Conservation (phyloP, 192 early-diverging fungal genomes). For the Thamnidium elegans region DNA sequence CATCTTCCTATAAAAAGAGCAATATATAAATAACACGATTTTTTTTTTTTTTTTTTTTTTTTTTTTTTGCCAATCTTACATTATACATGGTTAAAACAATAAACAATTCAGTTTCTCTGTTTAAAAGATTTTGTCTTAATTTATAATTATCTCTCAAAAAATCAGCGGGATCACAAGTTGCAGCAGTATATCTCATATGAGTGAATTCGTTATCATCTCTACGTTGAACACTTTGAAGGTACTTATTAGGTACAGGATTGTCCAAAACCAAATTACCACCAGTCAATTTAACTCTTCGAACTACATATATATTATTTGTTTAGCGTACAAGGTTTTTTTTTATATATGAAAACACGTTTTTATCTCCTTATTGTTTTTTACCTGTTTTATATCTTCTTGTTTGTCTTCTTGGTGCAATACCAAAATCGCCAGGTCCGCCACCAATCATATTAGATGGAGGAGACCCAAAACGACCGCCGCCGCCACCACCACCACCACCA, state of each 20-base stretch:
- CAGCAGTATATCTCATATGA: constrained; percentile 72
- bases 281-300: constrained; percentile 59
- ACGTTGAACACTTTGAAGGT: constrained; percentile 50
- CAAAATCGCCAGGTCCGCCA: constrained; percentile 12
- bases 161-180: constrained; percentile 64
- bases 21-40: too few species aligned
- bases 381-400: constrained; percentile 47
- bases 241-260: constrained; percentile 59
- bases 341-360: neutral
- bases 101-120: constrained; percentile 61
- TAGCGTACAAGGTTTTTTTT: neutral
- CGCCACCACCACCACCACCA: neutral
- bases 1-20: constrained; percentile 67
- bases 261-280: constrained; percentile 70
- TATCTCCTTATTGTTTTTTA: constrained; percentile 7
- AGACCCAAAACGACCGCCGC: neutral
- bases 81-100: constrained; percentile 79
- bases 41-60: neutral
- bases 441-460: constrained; percentile 14
- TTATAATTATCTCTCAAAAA: constrained; percentile 59
- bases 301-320: constrained; percentile 7
- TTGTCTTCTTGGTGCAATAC: constrained; percentile 35
- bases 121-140: constrained; percentile 52
- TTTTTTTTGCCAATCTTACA: constrained; percentile 31
- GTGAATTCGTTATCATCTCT: constrained; percentile 65